Base-by-base conservation (phyloP, 345 rosid genomes). In the Camelina hispida region DNA sequence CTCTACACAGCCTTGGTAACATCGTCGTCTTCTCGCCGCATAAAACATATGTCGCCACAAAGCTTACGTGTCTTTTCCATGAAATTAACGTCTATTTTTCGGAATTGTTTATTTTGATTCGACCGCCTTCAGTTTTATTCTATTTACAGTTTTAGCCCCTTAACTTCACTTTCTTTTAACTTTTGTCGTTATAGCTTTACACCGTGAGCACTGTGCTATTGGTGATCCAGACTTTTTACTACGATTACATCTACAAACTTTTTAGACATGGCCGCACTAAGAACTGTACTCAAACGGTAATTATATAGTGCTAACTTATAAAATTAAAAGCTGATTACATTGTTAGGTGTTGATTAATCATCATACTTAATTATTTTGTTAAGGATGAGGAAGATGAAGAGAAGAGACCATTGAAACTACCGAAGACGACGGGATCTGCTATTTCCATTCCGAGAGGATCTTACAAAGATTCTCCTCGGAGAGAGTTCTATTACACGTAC, bases 1-100 rank as follows among this genome's bases (percentile, higher is more conserved):
- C 78, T 69, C 80, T 95, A 89, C 90, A 90, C 99, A 22, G 99
- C 99, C 61, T 81, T 92, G 85, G 97, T 95, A 86, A 80, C 14
- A 11, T 4, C 68, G 55, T 23, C 22, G 63, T 34, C 65, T 15
- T 42, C 72, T 71, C 81, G 76, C 71, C 75, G 71, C 75, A 56
- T 69, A 76, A 76, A 77, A 70, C 75, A 76, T 43, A 37, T 69
- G 74, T 68, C 74, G 16, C 57, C 52, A n/a, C 3, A 18, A 18
- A 34, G 57, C 25, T 38, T 58, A 34, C 58, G 71, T 72, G 81
- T 67, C 73, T 1, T 4, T 66, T 59, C 15, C 69, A 13, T 40
- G 0, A 48, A 22, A 25, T 64, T 2, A 9, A 8, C 0, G 16
- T 30, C 11, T 37, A 63, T 52, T 46, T 48, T 34, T 18, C 6